These are phyloP conservation scores for Aspergillus pseudonomiae DNA, from an alignment of 2,329 filamentous ascomycete genomes.

Conservation along the genomic window DNA sequence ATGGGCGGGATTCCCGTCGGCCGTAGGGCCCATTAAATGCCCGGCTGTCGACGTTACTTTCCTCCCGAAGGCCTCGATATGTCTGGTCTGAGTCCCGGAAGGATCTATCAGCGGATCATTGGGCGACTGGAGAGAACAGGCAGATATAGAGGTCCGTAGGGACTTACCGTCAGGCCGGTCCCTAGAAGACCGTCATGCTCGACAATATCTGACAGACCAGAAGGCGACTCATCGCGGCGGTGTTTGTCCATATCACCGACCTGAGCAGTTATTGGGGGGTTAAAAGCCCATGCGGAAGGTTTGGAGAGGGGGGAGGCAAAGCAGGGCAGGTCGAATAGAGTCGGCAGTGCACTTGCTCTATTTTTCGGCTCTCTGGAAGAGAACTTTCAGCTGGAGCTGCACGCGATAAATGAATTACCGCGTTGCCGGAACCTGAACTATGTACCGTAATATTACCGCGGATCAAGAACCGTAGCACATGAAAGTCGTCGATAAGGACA, in stretches of 20 bases:
- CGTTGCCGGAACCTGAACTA: conserved; percentile 5
- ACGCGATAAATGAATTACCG: conserved; percentile 40
- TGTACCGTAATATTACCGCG: conserved; percentile 8
- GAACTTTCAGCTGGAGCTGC: conserved; percentile 13
- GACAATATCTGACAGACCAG: conserved; percentile 44
- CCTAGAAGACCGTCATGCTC: conserved; percentile 51
- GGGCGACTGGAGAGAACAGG: conserved; percentile 9
- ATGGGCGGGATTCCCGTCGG: conserved; percentile 60
- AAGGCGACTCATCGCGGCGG: conserved; percentile 50
- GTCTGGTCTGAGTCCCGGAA: conserved; percentile 65
- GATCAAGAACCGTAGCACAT: not conserved
- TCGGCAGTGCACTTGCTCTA: not conserved
- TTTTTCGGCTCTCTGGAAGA: conserved; percentile 5
- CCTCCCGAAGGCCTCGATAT: conserved; percentile 87
- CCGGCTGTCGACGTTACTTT: conserved; percentile 94
- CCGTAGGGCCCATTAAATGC: conserved; percentile 76
- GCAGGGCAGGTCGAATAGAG: conserved; percentile 8
- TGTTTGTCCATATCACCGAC: conserved; percentile 46
- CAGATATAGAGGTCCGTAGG: conserved; percentile 7
- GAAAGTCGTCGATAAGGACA: not conserved
- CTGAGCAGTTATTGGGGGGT: conserved; percentile 25
- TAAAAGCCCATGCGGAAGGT: conserved; percentile 32
- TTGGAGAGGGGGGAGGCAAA: conserved; percentile 19
- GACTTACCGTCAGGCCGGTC: conserved; percentile 51
- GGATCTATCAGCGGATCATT: conserved; percentile 18